Evolutionary conservation across 345 rosid genomes (phyloP), one percentile per base, ranked within the genome.

Genomic region (Lumnitzera racemosa): DNA sequence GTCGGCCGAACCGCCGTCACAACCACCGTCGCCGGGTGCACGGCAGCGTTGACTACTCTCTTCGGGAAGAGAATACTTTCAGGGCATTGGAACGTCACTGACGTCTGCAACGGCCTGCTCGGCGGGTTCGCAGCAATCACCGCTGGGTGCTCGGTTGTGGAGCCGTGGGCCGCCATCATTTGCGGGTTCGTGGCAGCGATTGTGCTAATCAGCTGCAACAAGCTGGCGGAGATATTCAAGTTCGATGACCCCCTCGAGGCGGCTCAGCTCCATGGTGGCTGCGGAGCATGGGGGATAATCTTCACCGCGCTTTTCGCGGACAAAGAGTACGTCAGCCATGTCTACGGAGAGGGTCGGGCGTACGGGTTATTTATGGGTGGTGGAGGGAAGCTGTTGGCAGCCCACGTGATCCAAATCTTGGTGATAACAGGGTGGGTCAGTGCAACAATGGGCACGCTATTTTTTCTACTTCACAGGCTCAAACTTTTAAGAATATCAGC

Each of bases 101-200:
- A 91, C 55, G 96, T 91, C 13, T 91, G 98, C 57, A 91, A 91
- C 47, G 98, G 98, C 8, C 64, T 91, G 56, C 90, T 89, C 1
- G 96, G 96, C 0, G 96, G 98, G 24, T 91, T 91, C 59, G 98
- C 95, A 0, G 96, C 96, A 0, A 91, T 91, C 16, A 89, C 98
- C 0, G 65, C 84, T 0, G 91, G 98, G 1, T 91, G 98, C 75
- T 84, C 96, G 0, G 96, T 91, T 5, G 95, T 89, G 10, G 91
- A 91, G 36, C 98, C 98, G 0, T 91, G 98, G 98, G 96, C 95
- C 0, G 96, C 98, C 0, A 74, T 91, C 3, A 67, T 91, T 0
- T 91, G 98, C 13, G 98, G 98, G n/a, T 89, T 91, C 41, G 68
- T 84, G 0, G 88, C 98, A 0, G 83, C 98, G 11, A 36, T 72